These are phyloP conservation scores for Vitis cinerea DNA, from an alignment of 164 flowering plant genomes.

Conservation along the genomic window DNA sequence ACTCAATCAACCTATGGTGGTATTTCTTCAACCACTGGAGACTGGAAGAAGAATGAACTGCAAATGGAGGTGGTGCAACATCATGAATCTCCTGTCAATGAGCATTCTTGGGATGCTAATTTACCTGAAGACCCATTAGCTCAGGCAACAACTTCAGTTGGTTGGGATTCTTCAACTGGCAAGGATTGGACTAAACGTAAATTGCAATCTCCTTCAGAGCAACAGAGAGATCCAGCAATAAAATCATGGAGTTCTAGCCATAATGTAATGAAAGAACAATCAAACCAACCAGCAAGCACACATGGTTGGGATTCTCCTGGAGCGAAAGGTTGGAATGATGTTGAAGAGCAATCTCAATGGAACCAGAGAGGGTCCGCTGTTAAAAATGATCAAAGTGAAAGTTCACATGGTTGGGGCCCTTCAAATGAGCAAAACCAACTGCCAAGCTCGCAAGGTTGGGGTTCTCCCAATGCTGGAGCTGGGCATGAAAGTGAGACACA, in stretches of 20 bases:
- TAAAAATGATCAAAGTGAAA: background rate
- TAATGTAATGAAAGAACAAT: background rate
- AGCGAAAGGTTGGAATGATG: constrained; percentile 2
- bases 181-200: background rate
- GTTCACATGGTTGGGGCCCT: constrained; percentile 20
- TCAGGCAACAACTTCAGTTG: background rate
- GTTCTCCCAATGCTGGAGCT: constrained; percentile 14
- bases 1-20: background rate
- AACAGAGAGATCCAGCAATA: background rate
- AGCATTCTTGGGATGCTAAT: background rate
- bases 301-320: constrained; percentile 5
- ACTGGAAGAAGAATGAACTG: background rate
- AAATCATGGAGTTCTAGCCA: background rate
- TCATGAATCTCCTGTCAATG: background rate
- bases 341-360: constrained; percentile 8
- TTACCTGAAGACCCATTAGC: background rate
- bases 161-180: constrained; percentile 14
- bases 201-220: constrained; percentile 3
- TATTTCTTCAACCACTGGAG: background rate
- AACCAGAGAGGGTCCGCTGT: constrained; percentile 2
- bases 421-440: constrained; percentile 7
- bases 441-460: constrained; percentile 14
- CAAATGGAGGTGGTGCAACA: background rate
- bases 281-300: constrained; percentile 1
- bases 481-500: constrained; percentile 13